phyloP scores from a whole-genome alignment of 2,329 filamentous ascomycete species.

The Cercospora berteroae region DNA sequence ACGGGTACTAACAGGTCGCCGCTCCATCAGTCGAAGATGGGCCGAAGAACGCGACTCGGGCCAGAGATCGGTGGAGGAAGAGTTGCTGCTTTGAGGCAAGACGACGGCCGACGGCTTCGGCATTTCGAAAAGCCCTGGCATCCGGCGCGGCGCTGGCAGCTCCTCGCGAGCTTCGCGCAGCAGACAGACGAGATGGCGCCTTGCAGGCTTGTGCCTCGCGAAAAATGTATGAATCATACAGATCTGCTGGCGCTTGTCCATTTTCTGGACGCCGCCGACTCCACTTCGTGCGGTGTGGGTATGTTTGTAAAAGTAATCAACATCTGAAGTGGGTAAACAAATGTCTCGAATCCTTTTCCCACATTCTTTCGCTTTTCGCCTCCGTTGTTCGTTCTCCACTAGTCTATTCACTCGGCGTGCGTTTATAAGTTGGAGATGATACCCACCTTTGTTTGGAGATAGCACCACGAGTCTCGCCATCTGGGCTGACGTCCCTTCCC shows the following conservation, averaged over 20 bases:
- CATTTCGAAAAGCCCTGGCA: background rate
- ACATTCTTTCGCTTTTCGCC: slow-evolving; percentile 2
- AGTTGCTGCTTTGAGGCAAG: background rate
- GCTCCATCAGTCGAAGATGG: background rate
- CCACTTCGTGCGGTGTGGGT: background rate
- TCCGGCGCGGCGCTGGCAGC: background rate
- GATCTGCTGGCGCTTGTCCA: slow-evolving; percentile 1
- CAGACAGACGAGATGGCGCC: background rate
- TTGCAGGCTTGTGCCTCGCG: background rate
- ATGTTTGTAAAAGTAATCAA: background rate
- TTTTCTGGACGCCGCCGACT: background rate
- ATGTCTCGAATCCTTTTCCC: slow-evolving; percentile 2
- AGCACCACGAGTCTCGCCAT: background rate
- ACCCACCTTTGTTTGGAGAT: background rate
- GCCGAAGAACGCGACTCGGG: background rate
- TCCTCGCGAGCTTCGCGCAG: background rate
- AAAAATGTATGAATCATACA: background rate
- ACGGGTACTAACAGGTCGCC: background rate
- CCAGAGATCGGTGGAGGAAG: background rate
- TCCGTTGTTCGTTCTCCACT: background rate
- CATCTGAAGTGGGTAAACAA: background rate
- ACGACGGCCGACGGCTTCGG: background rate
- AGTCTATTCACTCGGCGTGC: background rate
- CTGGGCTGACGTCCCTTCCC: background rate
- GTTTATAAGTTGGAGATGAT: background rate